These are phyloP conservation scores for Fomes fomentarius DNA, from an alignment of 1,284 basidiomycete species.

Conservation along the genomic window DNA sequence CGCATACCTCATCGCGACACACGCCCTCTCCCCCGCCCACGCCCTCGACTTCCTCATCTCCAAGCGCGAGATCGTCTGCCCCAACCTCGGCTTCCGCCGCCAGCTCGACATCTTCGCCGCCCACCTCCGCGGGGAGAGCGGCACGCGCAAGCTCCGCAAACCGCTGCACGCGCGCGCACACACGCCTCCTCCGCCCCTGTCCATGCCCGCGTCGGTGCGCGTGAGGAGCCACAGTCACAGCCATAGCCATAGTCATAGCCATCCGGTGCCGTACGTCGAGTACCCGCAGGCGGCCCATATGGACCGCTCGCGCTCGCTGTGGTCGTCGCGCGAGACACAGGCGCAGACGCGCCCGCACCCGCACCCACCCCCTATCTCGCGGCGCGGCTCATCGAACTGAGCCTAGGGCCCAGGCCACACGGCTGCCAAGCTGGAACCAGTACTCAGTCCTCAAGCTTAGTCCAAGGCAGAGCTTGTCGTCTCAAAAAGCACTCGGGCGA, in stretches of 20 bases:
- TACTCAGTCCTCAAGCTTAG: no score
- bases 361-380: slow-evolving; percentile 5
- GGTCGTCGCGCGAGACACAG: not conserved
- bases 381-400: slow-evolving; percentile 18
- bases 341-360: not conserved
- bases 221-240: slow-evolving; percentile 4
- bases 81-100: slow-evolving; percentile 40
- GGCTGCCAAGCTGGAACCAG: no score
- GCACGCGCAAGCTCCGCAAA: slow-evolving; percentile 14
- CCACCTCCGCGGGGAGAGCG: slow-evolving; percentile 19
- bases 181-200: not conserved
- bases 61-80: slow-evolving; percentile 37
- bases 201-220: slow-evolving; percentile 8
- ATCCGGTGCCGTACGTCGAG: not conserved
- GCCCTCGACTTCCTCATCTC: slow-evolving; percentile 36
- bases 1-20: slow-evolving; percentile 52
- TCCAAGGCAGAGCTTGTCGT: no score
- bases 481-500: no score
- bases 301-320: slow-evolving; percentile 1
- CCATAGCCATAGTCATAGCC: not conserved
- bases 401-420: no score
- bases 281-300: not conserved
- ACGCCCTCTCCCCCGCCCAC: slow-evolving; percentile 33
- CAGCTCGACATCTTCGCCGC: slow-evolving; percentile 39
- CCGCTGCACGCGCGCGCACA: not conserved